Base-by-base conservation (phyloP, 2,329 filamentous ascomycete genomes). In the Penicillium sp. region DNA sequence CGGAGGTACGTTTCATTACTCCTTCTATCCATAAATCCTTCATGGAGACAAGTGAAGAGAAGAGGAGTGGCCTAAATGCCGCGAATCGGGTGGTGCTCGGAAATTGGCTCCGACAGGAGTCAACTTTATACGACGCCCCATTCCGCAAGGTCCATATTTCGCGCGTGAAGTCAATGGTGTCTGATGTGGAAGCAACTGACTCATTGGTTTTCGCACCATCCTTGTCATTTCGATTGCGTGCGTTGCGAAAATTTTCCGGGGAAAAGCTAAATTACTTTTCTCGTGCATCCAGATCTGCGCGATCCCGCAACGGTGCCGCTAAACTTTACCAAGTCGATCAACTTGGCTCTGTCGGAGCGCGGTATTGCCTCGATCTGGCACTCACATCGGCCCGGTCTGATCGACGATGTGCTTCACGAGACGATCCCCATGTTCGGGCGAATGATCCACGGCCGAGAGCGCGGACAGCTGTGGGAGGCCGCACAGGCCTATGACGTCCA, bases 301-400 rank as follows among this genome's bases (percentile, higher is more conserved):
- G 86, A 95, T 69, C 86, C 88, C 2, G 81, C 84, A 2, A 96
- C 89, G 0, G 85, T 86, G 27, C 92, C 92, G 3, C 79, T 97
- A 55, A 96, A 96, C 73, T 96, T 96, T 68, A 95, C 92, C 54
- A 95, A 91, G 71, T 97, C 94, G n/a, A 99, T 99, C 77, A 99
- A 99, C 68, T 76, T 99, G 49, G 92, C 94, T 20, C 79, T 99
- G 0, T 97, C 94, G 0, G 92, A 97, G 69, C 85, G 94, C 52
- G 94, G 94, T 28, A 92, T 97, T 69, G 89, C 94, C 70, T 89
- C 92, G 20, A 86, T 99, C 74, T 82, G 83, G 46, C 78, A 88
- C 62, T 84, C 89, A 1, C 82, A 84, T 24, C 81, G 85, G 28
- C 74, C 83, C 3, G 80, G 79, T 3, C 80, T 97, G 31, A 76